Conservation (phyloP, 177 flowering plant genomes). For the Telopea speciosissima region DNA sequence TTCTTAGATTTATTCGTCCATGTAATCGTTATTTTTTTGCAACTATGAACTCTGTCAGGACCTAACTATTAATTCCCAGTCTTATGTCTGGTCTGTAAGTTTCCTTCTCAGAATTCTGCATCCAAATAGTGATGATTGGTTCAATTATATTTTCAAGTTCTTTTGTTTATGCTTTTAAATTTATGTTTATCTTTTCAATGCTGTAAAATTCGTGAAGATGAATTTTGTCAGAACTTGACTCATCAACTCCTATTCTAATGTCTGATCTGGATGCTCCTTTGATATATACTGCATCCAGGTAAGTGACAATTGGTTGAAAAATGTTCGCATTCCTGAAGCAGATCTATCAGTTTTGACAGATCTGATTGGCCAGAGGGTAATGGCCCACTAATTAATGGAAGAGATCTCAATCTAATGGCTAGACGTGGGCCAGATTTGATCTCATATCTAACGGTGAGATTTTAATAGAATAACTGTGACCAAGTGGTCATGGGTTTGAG, state of each 20-base stretch:
- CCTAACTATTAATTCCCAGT: not conserved
- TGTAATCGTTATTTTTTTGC: not conserved
- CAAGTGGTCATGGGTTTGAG: no score
- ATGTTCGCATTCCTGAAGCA: not conserved
- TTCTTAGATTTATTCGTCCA: no score
- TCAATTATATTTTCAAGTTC: not conserved
- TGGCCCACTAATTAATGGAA: no score
- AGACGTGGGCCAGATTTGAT: no score
- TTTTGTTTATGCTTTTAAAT: not conserved
- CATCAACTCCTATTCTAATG: not conserved
- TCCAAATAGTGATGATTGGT: not conserved
- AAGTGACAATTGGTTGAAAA: not conserved
- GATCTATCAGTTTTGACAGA: no score
- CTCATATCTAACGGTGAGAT: no score
- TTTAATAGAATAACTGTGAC: no score
- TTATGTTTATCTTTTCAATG: not conserved
- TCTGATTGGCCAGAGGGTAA: no score
- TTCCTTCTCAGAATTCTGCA: not conserved
- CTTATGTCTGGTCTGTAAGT: not conserved
- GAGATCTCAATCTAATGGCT: no score
- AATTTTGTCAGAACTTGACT: not conserved
- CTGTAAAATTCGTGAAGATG: not conserved
- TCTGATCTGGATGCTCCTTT: not conserved
- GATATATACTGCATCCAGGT: not conserved
- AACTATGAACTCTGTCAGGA: not conserved